These are phyloP conservation scores for Fusarium transvaalense DNA, from an alignment of 2,329 filamentous ascomycete genomes.

Conservation along the genomic window DNA sequence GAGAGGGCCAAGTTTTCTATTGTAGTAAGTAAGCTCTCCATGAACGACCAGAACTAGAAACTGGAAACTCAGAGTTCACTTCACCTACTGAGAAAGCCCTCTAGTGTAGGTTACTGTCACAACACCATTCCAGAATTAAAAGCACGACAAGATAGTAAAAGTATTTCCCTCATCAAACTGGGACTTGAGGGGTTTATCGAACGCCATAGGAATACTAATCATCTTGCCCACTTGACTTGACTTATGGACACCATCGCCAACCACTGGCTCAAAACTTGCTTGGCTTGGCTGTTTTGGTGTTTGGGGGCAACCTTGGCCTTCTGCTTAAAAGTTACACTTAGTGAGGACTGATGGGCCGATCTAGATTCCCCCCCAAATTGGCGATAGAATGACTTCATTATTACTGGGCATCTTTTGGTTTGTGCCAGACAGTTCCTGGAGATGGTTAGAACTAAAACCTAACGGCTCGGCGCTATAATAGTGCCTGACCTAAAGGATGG, in stretches of 20 bases:
- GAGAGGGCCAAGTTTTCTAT: no score
- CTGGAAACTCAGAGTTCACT: background rate
- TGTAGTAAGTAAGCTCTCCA: background rate
- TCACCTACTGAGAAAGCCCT: background rate
- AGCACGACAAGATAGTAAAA: background rate
- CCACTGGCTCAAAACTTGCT: constrained; percentile 15
- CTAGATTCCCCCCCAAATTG: constrained; percentile 13
- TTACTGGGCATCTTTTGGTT: constrained; percentile 26
- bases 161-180: constrained; percentile 14
- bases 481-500: background rate
- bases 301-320: background rate
- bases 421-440: constrained; percentile 9
- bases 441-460: constrained; percentile 9
- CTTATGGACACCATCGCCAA: constrained; percentile 5
- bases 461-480: constrained; percentile 17
- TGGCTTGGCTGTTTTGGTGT: background rate
- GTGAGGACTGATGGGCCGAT: background rate
- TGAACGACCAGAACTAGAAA: background rate
- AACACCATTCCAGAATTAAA: background rate
- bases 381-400: constrained; percentile 27
- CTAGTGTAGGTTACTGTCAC: background rate
- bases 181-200: constrained; percentile 25
- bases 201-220: background rate
- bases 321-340: background rate
- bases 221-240: constrained; percentile 7